These are phyloP conservation scores for Ustilago tritici DNA, from an alignment of 1,284 basidiomycete species.

Conservation along the genomic window DNA sequence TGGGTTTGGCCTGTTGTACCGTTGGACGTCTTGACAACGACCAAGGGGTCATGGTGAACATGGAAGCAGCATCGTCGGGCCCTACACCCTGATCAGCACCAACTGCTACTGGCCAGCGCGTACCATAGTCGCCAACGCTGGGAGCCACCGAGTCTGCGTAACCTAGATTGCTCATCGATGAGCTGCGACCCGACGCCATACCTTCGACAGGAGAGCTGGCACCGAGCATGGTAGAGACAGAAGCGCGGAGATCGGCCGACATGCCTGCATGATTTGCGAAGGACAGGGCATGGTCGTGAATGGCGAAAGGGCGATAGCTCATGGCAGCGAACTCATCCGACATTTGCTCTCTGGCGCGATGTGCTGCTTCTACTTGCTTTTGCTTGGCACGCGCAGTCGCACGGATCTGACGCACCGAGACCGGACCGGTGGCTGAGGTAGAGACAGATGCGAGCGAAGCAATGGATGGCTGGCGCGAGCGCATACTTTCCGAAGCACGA, in stretches of 20 bases:
- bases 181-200: conserved; percentile 12
- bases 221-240: conserved; percentile 6
- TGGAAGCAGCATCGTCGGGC: conserved; percentile 12
- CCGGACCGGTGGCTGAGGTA: conserved; percentile 31
- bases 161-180: conserved; percentile 19
- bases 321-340: conserved; percentile 40
- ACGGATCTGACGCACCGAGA: conserved; percentile 54
- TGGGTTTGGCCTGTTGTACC: conserved; percentile 9
- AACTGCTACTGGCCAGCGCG: conserved; percentile 44
- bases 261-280: conserved; percentile 12
- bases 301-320: conserved; percentile 54
- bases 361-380: conserved; percentile 32
- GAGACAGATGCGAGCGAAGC: conserved; percentile 27
- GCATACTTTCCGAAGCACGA: conserved; percentile 36
- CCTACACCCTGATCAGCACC: conserved; percentile 34
- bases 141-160: conserved; percentile 17
- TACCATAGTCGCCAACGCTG: conserved; percentile 29
- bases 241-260: conserved; percentile 11
- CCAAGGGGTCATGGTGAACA: background rate
- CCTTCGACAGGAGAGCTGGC: background rate
- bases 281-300: conserved; percentile 50
- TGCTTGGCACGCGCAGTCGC: conserved; percentile 49
- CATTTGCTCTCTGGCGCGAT: conserved; percentile 39
- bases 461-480: conserved; percentile 37
- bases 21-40: conserved; percentile 17